Base-by-base conservation (phyloP, 2,329 filamentous ascomycete species). In the Phialemonium atrogriseum region DNA sequence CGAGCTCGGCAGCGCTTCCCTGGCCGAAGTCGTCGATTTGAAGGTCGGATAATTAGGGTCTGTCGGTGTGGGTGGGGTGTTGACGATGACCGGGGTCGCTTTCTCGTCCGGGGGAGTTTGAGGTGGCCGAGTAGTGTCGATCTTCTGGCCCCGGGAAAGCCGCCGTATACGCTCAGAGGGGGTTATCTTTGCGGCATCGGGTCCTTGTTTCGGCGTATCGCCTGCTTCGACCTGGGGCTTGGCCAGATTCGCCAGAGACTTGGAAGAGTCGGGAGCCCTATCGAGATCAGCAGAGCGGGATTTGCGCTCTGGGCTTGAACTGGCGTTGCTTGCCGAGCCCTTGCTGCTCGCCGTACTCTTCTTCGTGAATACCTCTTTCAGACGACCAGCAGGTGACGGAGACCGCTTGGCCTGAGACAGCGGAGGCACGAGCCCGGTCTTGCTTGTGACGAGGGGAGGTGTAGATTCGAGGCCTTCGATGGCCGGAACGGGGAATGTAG, bases 281-380 rank as follows among this genome's bases (percentile, higher is more conserved):
- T 42, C 24, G 38, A 29, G 26, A 34, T 44, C 38, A 32, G 39
- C 42, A 35, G 45, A 32, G 21, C 45, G 41, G 33, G 41, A 37
- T 18, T 22, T 38, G 38, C 23, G 37, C 26, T 27, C 25, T 26
- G 22, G 39, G 41, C 32, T 37, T 24, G 18, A 56, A 20, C 48
- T 57, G 19, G 62, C 62, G 42, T 63, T 70, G 36, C 60, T 58
- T 36, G 59, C 66, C 17, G 55, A 48, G 39, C 47, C n/a, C n/a
- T n/a, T n/a, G n/a, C n/a, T n/a, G n/a, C n/a, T n/a, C n/a, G n/a
- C n/a, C n/a, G n/a, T n/a, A n/a, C n/a, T 58, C 49, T 67, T 75
- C 47, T 70, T 77, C 36, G 62, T 72, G 47, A 91, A 85, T 10
- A 80, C 81, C 49, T 80, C 77, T 52, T 73, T 81, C 39, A 89